phyloP scores from a whole-genome alignment of 306 rosid genomes.

The Rubus parviflorus region DNA sequence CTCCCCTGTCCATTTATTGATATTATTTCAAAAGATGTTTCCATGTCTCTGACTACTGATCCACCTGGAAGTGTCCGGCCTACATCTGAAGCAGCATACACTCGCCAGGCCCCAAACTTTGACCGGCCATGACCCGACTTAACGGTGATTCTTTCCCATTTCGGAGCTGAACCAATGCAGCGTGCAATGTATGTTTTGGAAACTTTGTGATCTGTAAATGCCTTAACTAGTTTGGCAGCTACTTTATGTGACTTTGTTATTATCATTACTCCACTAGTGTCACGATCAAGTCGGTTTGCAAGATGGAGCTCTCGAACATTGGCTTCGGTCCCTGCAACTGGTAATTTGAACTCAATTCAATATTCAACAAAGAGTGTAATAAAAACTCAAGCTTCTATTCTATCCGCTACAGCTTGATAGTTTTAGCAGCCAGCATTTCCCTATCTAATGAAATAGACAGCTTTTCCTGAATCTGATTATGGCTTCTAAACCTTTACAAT shows the following conservation, averaged over 20 bases:
- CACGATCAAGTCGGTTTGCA: conserved; percentile 86
- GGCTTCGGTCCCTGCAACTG: conserved; percentile 32
- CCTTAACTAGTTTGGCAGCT: conserved; percentile 78
- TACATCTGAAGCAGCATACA: conserved; percentile 72
- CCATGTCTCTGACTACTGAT: conserved; percentile 76
- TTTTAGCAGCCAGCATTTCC: neutral
- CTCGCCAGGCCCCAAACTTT: conserved; percentile 83
- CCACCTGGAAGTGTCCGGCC: conserved; percentile 80
- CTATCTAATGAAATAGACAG: neutral
- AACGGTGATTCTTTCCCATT: conserved; percentile 60
- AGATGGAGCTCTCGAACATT: conserved; percentile 64
- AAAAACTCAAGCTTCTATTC: neutral
- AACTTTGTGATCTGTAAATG: conserved; percentile 71
- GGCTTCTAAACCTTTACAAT: too few species aligned
- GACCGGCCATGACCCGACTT: conserved; percentile 93
- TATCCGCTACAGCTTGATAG: neutral
- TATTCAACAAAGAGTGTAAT: neutral
- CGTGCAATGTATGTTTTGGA: conserved; percentile 72
- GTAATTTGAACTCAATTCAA: conserved; percentile 9
- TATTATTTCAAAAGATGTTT: conserved; percentile 69
- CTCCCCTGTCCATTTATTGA: conserved; percentile 50
- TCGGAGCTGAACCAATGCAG: conserved; percentile 55
- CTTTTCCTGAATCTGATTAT: neutral
- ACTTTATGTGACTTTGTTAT: conserved; percentile 79
- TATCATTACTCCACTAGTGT: conserved; percentile 78